Evolutionary conservation across 192 early-diverging fungal genomes (phyloP), one percentile per base, ranked within the genome.

Genomic region (Dimargaris verticillata): DNA sequence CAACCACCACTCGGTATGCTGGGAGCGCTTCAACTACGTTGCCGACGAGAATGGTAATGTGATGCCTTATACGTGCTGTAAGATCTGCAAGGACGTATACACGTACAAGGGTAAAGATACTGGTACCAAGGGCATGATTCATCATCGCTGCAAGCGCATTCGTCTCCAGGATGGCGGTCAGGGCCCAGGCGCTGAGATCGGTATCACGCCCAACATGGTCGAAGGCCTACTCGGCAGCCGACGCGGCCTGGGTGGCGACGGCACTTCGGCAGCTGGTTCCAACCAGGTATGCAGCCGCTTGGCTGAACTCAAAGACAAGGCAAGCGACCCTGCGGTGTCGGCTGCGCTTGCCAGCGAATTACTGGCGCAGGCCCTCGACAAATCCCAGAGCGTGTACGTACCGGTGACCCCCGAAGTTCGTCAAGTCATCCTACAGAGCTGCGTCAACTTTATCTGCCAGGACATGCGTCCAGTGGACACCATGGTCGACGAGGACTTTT

Each of bases 71-170:
- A 58, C 55, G 15, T 58, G 55, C 41, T 58, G 55, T 33, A 58
- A 58, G 41, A n/a, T 38, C 12, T 58, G 55, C 55, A 58, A 58
- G 17, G 55, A 58, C 22, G 55, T 58, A 33, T 58, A 58, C 38
- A 58, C 55, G 1, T 58, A 58, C 55, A 58, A 58, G 14, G 55
- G 55, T 33, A 58, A 58, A 38, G 55, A 58, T 17, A 58, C 55
- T 14, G 55, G 55, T 28, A 58, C 55, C 28, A 58, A 58, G 22
- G 55, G 55, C 22, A 58, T 58, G 55, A 58, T 58, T 33, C 55
- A 58, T 22, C 55, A 58, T 28, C 55, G 55, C 29, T 58, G 55
- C 28, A 58, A 58, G 28, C 55, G 55, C 5, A 11, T 41, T 18
- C 12, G 41, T 18, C 17, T 14, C 5, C 29, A 58, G 28, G 29